A percentile compares a stretch with the other conserved stretches of the same genome.
Conservation (phyloP, 257 asterid genomes). For the Orobanche coerulescens region DNA sequence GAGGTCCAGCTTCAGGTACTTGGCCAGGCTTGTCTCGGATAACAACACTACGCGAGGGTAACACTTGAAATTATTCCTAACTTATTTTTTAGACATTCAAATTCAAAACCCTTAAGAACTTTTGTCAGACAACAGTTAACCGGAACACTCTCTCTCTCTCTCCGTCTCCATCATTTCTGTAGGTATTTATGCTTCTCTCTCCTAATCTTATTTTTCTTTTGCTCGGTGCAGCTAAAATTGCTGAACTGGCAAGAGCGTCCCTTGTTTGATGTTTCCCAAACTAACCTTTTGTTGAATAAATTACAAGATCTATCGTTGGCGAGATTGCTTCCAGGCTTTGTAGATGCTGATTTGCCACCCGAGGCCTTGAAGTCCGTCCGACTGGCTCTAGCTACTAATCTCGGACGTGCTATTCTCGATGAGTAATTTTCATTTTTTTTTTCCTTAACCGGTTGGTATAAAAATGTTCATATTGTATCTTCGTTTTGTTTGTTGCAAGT, state of each 20-base stretch:
- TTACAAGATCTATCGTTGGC: slow-evolving; percentile 85
- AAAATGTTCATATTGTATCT: no score
- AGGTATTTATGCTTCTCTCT: neutral
- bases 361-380: slow-evolving; percentile 75
- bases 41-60: no score
- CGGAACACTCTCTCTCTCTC: neutral
- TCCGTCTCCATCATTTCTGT: neutral
- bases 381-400: slow-evolving; percentile 74
- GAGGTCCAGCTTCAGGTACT: no score
- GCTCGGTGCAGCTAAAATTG: slow-evolving; percentile 61
- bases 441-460: no score
- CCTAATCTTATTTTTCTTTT: neutral
- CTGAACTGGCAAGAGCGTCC: slow-evolving; percentile 68
- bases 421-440: slow-evolving; percentile 33
- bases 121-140: no score
- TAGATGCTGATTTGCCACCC: slow-evolving; percentile 56
- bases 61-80: no score
- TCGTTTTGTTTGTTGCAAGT: neutral
- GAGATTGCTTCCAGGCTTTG: slow-evolving; percentile 64
- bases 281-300: slow-evolving; percentile 63
- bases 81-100: no score
- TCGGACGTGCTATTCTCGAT: slow-evolving; percentile 82
- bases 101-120: no score
- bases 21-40: no score
- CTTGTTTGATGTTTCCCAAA: slow-evolving; percentile 64